phyloP scores from a whole-genome alignment of 192 early-diverging fungal species.

The Rhizophagus clarus region DNA sequence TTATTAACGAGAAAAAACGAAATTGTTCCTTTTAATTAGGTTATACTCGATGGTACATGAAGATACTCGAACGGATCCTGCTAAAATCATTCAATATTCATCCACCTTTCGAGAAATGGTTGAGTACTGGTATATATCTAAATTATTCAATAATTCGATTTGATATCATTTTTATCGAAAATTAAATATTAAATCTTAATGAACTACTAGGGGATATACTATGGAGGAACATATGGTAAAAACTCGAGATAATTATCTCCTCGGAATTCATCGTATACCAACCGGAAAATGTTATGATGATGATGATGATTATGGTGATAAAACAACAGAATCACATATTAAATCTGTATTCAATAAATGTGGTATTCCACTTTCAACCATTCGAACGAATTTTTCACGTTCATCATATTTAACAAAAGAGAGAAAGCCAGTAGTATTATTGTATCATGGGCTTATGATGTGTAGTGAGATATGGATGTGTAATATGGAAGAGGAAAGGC shows the following conservation, averaged over 20 bases:
- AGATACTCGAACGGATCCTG: slow-evolving; percentile 34
- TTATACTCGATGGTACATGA: background rate
- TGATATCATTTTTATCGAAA: background rate
- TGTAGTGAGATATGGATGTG: slow-evolving; percentile 93
- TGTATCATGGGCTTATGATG: slow-evolving; percentile 96
- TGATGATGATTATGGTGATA: background rate
- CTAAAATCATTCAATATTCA: slow-evolving; percentile 45
- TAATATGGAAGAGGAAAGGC: slow-evolving; percentile 70
- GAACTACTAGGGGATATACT: slow-evolving; percentile 69
- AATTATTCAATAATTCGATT: background rate
- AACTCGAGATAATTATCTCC: slow-evolving; percentile 83
- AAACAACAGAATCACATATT: slow-evolving; percentile 32
- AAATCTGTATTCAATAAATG: slow-evolving; percentile 35
- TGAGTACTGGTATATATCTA: slow-evolving; percentile 45
- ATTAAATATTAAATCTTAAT: background rate
- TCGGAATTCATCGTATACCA: slow-evolving; percentile 83
- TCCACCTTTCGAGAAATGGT: slow-evolving; percentile 48
- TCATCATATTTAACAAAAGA: background rate
- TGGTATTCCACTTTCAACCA: slow-evolving; percentile 42
- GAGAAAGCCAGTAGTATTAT: slow-evolving; percentile 81
- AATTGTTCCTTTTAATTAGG: background rate
- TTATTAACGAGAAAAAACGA: background rate
- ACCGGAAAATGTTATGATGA: slow-evolving; percentile 30
- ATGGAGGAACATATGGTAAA: slow-evolving; percentile 83
- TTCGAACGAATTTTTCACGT: slow-evolving; percentile 23